A percentile compares a stretch with the other conserved stretches of the same genome.
phyloP scores from a whole-genome alignment of 257 asterid species.

The Solanum rostratum region DNA sequence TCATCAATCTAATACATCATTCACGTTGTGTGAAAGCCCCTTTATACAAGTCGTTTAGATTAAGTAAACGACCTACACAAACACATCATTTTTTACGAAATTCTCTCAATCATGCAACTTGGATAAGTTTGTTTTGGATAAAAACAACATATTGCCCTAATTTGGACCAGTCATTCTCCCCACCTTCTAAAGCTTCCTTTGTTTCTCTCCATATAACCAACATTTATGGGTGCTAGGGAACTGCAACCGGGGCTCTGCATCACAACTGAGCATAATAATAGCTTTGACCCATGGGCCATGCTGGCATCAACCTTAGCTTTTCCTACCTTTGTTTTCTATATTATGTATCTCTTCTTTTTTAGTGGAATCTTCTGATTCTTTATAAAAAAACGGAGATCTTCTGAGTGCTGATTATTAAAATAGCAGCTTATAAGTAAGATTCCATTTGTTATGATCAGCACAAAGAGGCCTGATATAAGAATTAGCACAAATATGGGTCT shows the following conservation, averaged over 20 bases:
- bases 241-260: neutral
- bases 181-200: neutral
- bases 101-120: neutral
- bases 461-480: neutral
- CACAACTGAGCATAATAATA: neutral
- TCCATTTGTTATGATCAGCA: neutral
- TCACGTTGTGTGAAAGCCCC: neutral
- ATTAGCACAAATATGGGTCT: neutral
- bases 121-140: neutral
- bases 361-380: neutral
- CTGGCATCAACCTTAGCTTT: neutral
- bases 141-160: neutral
- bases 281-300: neutral
- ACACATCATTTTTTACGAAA: neutral
- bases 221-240: neutral
- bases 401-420: neutral
- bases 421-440: neutral
- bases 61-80: neutral
- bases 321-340: neutral
- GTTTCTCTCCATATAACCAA: neutral
- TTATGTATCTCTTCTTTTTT: neutral
- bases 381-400: neutral
- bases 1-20: neutral
- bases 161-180: neutral
- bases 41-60: neutral